Conservation (phyloP, 208 protist genomes). For the Tritrichomonas foetus region DNA sequence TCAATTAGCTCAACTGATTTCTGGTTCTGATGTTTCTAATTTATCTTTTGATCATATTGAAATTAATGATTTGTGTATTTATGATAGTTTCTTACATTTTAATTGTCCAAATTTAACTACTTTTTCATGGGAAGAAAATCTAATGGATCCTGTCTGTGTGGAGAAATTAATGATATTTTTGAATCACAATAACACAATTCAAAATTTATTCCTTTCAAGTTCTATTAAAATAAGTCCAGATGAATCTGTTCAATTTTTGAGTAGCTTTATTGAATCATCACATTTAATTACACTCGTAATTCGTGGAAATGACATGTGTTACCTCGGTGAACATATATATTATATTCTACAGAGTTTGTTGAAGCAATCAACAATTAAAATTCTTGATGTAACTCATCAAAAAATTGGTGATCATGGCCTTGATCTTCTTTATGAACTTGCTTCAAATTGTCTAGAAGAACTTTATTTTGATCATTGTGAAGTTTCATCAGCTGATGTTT, state of each 20-base stretch:
- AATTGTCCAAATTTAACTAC: not conserved
- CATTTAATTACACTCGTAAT: not conserved
- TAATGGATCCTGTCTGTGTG: not conserved
- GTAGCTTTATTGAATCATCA: not conserved
- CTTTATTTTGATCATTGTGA: not conserved
- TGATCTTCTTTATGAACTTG: not conserved
- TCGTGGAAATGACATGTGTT: not conserved
- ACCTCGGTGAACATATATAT: not conserved
- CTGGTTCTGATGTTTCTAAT: not conserved
- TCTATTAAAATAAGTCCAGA: not conserved
- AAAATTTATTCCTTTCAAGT: not conserved
- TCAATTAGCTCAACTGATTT: not conserved
- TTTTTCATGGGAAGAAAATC: not conserved
- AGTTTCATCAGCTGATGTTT: not conserved
- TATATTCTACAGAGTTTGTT: not conserved
- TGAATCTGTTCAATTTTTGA: not conserved
- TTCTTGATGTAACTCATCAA: not conserved
- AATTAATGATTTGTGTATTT: not conserved
- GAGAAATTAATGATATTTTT: not conserved
- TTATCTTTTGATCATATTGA: not conserved
- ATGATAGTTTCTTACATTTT: not conserved
- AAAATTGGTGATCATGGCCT: not conserved
- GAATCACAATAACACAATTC: not conserved
- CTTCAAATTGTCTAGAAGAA: not conserved
- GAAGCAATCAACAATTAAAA: not conserved